Evolutionary conservation across 2,329 filamentous ascomycete genomes (phyloP).

Genomic region (Metarhizium humberi): DNA sequence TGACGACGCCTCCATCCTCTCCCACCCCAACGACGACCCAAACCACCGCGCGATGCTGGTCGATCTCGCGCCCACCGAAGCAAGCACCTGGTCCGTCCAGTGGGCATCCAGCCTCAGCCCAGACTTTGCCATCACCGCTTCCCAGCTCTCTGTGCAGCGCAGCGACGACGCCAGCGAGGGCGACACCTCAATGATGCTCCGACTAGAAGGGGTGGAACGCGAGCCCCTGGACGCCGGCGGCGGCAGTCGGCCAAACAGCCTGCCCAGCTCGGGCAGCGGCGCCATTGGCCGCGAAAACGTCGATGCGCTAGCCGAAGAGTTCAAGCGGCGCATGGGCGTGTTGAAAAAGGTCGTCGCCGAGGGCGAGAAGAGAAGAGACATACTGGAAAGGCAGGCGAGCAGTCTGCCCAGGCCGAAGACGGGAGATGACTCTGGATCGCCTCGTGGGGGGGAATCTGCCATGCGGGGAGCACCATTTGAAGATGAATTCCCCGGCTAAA

Average conservation of each 20-base stretch:
- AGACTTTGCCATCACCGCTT: conserved; percentile 55
- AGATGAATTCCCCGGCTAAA: not conserved
- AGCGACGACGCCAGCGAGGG: conserved; percentile 18
- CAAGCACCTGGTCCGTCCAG: conserved; percentile 43
- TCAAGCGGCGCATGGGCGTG: conserved; percentile 46
- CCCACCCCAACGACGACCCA: conserved; percentile 41
- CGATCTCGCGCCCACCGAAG: conserved; percentile 34
- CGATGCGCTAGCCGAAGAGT: conserved; percentile 42
- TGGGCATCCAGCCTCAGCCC: conserved; percentile 64
- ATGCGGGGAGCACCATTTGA: not conserved
- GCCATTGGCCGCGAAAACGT: conserved; percentile 36
- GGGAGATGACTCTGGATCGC: not conserved
- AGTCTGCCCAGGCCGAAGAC: not conserved
- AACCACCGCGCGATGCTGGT: conserved; percentile 44
- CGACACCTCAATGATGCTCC: conserved; percentile 20
- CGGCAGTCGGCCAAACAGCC: conserved; percentile 11
- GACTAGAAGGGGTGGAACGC: conserved; percentile 28
- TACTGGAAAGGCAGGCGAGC: conserved; percentile 8
- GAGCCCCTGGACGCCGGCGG: conserved; percentile 20
- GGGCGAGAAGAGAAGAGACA: conserved; percentile 33
- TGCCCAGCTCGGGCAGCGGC: conserved; percentile 20
- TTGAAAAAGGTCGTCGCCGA: conserved; percentile 45
- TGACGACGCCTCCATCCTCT: conserved; percentile 73
- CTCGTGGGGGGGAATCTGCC: not conserved
- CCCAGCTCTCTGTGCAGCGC: conserved; percentile 32